phyloP scores from a whole-genome alignment of 768 basidiomycete genomes.

The Rhizopogon roseolus region DNA sequence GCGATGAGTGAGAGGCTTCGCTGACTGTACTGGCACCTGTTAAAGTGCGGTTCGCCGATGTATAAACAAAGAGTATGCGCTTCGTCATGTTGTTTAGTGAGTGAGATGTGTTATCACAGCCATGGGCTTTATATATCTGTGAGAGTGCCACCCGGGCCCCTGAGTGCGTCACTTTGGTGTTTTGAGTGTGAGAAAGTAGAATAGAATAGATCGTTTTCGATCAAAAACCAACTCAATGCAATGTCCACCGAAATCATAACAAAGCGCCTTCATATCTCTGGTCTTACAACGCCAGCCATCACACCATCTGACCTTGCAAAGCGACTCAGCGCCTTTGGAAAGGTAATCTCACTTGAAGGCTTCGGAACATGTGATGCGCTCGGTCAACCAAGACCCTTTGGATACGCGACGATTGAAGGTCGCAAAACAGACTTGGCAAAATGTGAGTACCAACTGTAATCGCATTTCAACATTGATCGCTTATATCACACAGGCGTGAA shows the following conservation, averaged over 20 bases:
- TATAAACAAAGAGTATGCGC: constrained; percentile 66
- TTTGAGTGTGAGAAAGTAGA: no score
- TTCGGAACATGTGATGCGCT: constrained; percentile 60
- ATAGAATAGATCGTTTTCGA: no score
- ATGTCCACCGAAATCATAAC: constrained; percentile 15
- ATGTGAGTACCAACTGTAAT: constrained; percentile 40
- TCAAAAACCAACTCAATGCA: no score
- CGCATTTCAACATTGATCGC: not conserved
- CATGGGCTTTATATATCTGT: not conserved
- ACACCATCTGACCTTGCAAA: constrained; percentile 49
- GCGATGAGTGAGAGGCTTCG: not conserved
- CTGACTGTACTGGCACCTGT: constrained; percentile 47
- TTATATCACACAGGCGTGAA: constrained; percentile 51
- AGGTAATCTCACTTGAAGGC: constrained; percentile 63
- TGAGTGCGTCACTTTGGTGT: no score
- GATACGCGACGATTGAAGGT: constrained; percentile 67
- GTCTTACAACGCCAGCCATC: constrained; percentile 67
- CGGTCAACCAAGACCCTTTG: constrained; percentile 67
- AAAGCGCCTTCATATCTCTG: constrained; percentile 72
- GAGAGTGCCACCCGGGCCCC: not conserved
- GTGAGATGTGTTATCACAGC: not conserved
- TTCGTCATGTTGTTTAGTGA: not conserved
- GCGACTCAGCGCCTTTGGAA: constrained; percentile 63
- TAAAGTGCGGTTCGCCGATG: constrained; percentile 57
- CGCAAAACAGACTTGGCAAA: constrained; percentile 52